Percentiles rank a stretch among this genome's conserved stretches.
Conservation (phyloP, 2,329 filamentous ascomycete species). For the Cordyceps farinosa region DNA sequence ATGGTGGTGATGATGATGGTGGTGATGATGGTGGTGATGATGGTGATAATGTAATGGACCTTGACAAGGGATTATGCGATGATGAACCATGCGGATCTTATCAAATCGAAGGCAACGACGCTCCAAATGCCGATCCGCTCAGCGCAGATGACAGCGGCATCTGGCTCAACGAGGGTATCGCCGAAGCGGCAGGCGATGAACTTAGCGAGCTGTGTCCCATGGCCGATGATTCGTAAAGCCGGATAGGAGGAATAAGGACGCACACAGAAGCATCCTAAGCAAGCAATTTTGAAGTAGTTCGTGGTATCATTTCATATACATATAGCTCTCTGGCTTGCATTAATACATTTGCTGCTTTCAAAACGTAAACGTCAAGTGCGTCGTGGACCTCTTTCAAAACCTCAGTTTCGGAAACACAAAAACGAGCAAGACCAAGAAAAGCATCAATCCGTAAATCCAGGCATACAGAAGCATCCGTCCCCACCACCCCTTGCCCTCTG, state of each 20-base stretch:
- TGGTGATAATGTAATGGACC: not conserved
- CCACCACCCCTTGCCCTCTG: conserved; percentile 85
- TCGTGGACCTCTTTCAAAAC: conserved; percentile 52
- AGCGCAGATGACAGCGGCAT: not conserved
- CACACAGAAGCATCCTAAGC: too few species aligned
- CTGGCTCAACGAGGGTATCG: not conserved
- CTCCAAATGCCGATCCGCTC: not conserved
- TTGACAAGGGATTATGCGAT: not conserved
- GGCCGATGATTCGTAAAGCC: not conserved
- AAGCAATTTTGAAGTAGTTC: not conserved
- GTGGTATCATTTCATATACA: conserved; percentile 15
- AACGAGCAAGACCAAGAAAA: conserved; percentile 74
- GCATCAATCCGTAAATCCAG: conserved; percentile 77
- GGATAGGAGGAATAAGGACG: not conserved
- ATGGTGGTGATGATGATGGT: too few species aligned
- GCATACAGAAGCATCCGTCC: conserved; percentile 79
- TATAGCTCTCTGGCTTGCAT: conserved; percentile 4
- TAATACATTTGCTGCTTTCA: conserved; percentile 3
- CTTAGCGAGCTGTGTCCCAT: too few species aligned
- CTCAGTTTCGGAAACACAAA: conserved; percentile 84
- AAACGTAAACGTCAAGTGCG: not conserved
- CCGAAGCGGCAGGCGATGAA: not conserved
- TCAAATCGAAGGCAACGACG: not conserved
- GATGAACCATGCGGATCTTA: not conserved
- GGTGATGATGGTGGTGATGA: not conserved